Percentiles rank a stretch among this genome's conserved stretches.
Conservation (phyloP, 352 stramenopile genomes). For the Phytophthora europaea region DNA sequence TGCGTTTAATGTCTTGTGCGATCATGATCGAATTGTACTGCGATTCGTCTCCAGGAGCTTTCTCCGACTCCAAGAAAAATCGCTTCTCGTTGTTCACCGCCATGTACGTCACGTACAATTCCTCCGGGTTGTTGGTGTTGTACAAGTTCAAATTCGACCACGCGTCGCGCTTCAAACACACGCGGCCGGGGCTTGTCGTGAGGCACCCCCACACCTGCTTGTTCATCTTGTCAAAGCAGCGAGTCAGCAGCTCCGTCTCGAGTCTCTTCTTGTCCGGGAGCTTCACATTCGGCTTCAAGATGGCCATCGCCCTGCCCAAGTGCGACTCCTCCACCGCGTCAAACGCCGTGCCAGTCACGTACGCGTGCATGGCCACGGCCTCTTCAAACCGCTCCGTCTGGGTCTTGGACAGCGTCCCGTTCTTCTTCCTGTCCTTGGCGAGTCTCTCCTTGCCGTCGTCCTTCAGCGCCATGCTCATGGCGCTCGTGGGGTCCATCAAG, state of each 20-base stretch:
- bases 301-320: conserved; percentile 66
- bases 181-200: conserved; percentile 59
- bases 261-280: conserved; percentile 81
- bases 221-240: conserved; percentile 89
- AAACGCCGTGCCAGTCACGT: conserved; percentile 83
- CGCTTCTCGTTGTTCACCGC: conserved; percentile 81
- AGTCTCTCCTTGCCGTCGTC: conserved; percentile 44
- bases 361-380: conserved; percentile 84
- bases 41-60: conserved; percentile 59
- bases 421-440: conserved; percentile 60
- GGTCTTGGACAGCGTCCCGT: conserved; percentile 63
- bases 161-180: conserved; percentile 84
- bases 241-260: conserved; percentile 64
- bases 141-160: conserved; percentile 88
- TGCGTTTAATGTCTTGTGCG: conserved; percentile 84
- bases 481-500: conserved; percentile 63
- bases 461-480: conserved; percentile 60
- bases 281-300: conserved; percentile 68
- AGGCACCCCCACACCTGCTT: conserved; percentile 86
- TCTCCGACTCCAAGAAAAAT: conserved; percentile 86
- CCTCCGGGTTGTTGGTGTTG: conserved; percentile 72
- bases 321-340: conserved; percentile 80
- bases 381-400: conserved; percentile 84
- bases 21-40: conserved; percentile 87
- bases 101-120: conserved; percentile 85